Evolutionary conservation across 1,284 basidiomycete genomes (phyloP).

Genomic region (Pyrrhoderma lamaoense): DNA sequence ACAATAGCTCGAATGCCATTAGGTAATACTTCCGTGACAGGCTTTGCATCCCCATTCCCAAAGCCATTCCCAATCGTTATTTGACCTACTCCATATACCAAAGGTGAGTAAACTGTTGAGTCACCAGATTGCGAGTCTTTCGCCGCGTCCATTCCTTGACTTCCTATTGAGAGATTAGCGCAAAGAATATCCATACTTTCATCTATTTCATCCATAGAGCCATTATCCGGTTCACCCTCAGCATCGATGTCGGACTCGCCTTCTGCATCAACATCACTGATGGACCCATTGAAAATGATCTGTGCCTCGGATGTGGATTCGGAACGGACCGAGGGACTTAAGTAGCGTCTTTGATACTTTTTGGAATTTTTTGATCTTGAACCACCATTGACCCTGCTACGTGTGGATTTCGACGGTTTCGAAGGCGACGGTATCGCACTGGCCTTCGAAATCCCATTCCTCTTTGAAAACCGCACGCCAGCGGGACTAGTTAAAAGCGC

Average conservation of each 20-base stretch:
- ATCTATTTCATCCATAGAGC: not conserved
- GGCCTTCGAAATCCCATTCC: conserved; percentile 9
- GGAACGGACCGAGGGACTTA: not conserved
- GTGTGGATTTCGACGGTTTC: conserved; percentile 1
- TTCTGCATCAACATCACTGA: conserved; percentile 30
- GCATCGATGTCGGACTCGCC: conserved; percentile 34
- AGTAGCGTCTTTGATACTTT: not conserved
- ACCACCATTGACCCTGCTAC: not conserved
- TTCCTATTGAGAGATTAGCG: no score
- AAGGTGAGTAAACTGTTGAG: no score
- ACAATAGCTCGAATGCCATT: not conserved
- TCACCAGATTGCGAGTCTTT: no score
- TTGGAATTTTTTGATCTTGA: not conserved
- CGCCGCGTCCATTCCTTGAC: no score
- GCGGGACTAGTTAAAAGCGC: not conserved
- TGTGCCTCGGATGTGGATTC: conserved; percentile 8
- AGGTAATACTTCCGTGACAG: not conserved
- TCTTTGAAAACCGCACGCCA: conserved; percentile 1
- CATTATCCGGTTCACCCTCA: conserved; percentile 30
- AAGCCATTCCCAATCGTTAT: not conserved
- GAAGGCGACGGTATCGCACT: not conserved
- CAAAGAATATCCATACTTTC: not conserved
- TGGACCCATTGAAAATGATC: conserved; percentile 11
- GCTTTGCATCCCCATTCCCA: not conserved
- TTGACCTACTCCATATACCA: no score